Percentiles rank a stretch among this genome's conserved stretches.
phyloP scores from a whole-genome alignment of 495 filamentous ascomycete species.

The Aspergillus wentii region DNA sequence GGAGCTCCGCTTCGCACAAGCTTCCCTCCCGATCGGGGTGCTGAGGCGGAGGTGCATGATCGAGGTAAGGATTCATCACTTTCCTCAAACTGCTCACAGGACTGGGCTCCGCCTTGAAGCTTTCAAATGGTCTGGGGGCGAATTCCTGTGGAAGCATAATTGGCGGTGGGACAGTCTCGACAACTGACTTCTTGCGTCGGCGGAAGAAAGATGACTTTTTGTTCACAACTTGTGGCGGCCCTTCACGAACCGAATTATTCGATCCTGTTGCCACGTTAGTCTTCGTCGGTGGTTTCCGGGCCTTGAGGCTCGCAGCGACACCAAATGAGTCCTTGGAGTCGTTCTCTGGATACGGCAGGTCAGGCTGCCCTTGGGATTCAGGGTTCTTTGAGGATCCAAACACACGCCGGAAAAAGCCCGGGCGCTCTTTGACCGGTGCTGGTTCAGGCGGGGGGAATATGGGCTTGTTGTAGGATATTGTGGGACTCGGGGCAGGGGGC shows the following conservation, averaged over 20 bases:
- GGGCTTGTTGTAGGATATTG: slow-evolving; percentile 49
- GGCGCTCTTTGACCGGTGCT: slow-evolving; percentile 56
- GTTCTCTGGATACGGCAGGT: slow-evolving; percentile 19
- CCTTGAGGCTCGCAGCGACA: slow-evolving; percentile 13
- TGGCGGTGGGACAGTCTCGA: slow-evolving; percentile 48
- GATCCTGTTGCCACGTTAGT: slow-evolving; percentile 19
- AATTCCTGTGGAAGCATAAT: slow-evolving; percentile 37
- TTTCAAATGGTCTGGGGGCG: slow-evolving; percentile 22
- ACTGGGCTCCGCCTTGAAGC: slow-evolving; percentile 48
- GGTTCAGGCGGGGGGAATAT: slow-evolving; percentile 29
- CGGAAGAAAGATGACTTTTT: slow-evolving; percentile 96
- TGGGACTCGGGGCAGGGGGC: slow-evolving; percentile 46
- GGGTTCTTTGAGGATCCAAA: slow-evolving; percentile 62
- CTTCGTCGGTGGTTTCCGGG: slow-evolving; percentile 19
- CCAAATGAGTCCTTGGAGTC: slow-evolving; percentile 20
- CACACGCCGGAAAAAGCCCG: slow-evolving; percentile 87
- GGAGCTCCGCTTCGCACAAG: slow-evolving; percentile 9
- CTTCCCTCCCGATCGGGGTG: slow-evolving; percentile 13
- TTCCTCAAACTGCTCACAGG: slow-evolving; percentile 84
- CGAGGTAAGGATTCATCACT: slow-evolving; percentile 80
- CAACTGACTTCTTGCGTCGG: slow-evolving; percentile 81
- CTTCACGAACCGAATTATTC: slow-evolving; percentile 36
- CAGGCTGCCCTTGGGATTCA: slow-evolving; percentile 16
- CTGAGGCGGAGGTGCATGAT: slow-evolving; percentile 16
- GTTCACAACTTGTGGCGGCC: slow-evolving; percentile 54